Percentiles rank a stretch among this genome's conserved stretches.
phyloP scores from a whole-genome alignment of 2,329 filamentous ascomycete species.

The Paraphaeosphaeria sporulosa region DNA sequence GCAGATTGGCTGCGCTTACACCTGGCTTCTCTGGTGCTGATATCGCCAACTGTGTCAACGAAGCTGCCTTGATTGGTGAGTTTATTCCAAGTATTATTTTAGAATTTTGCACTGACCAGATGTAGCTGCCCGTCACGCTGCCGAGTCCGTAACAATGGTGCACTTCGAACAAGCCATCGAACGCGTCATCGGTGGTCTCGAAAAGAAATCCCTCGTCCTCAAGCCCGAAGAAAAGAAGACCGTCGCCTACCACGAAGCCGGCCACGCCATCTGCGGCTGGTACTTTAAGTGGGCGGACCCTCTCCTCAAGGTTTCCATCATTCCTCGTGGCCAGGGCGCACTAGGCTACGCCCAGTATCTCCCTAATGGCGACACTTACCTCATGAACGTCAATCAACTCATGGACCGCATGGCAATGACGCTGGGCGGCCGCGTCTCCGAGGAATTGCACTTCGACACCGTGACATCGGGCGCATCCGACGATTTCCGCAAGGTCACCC shows the following conservation, averaged over 20 bases:
- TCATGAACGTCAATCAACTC: slow-evolving; percentile 94
- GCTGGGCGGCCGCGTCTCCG: slow-evolving; percentile 90
- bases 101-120: slow-evolving; percentile 50
- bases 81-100: slow-evolving; percentile 16
- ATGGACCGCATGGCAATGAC: slow-evolving; percentile 99
- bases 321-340: slow-evolving; percentile 91
- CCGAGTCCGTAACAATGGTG: slow-evolving; percentile 80
- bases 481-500: slow-evolving; percentile 98
- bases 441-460: slow-evolving; percentile 95
- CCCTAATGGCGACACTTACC: slow-evolving; percentile 87
- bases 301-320: slow-evolving; percentile 97
- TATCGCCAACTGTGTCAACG: slow-evolving; percentile 98
- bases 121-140: slow-evolving; percentile 81
- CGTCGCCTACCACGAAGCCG: slow-evolving; percentile 97
- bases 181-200: slow-evolving; percentile 92
- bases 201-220: slow-evolving; percentile 96
- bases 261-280: slow-evolving; percentile 98
- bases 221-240: slow-evolving; percentile 93
- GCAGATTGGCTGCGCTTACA: slow-evolving; percentile 88
- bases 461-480: slow-evolving; percentile 95
- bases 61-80: slow-evolving; percentile 93
- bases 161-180: slow-evolving; percentile 99
- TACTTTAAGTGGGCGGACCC: slow-evolving; percentile 97
- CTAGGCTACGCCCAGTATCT: slow-evolving; percentile 97
- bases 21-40: slow-evolving; percentile 97